Base-by-base conservation (phyloP, 2,329 filamentous ascomycete genomes). In the Fusarium agapanthi region DNA sequence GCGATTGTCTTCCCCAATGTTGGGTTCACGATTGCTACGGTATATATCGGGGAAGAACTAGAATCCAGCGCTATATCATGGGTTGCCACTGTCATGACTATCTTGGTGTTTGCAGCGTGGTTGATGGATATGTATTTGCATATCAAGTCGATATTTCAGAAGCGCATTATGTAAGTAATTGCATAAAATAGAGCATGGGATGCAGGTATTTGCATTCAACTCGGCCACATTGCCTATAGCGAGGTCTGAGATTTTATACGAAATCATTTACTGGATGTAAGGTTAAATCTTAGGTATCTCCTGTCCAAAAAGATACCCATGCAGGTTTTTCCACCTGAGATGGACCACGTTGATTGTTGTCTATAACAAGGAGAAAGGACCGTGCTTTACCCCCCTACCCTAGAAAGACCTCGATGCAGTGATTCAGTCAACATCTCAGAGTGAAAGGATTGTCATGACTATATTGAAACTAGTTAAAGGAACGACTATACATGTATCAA, bases 151-250 rank as follows among this genome's bases (percentile, higher is more conserved):
- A 63, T 63, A 48, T 30, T n/a, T 18, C 61, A 61, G 30, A 63
- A 61, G 28, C 55, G 43, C 2, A 37, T 61, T 4, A 63, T 63
- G 43, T 63, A 60, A 9, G 41, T 26, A 22, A 13, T 13, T 26
- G 7, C 13, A 26, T 2, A n/a, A 16, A 3, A 18, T n/a, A 28
- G 18, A 53, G 18, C 0, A 0, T 28, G 7, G 10, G 10, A 28
- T 14, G 2, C 3, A 13, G 7, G n/a, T n/a, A n/a, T 35, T 9
- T 4, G 2, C 0, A 22, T 9, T 6, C 2, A 0, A 26, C 2
- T 5, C 7, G 2, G 13, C 1, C 18, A 26, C 7, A 35, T 2
- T 15, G 6, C 22, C 4, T 7, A 26, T 11, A 16, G 18, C 13
- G 9, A 51, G 2, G 16, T 12, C 18, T 22, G 7, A 8, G 18